Percentiles rank a stretch among this genome's conserved stretches.
Conservation (phyloP, 129 eudicot genomes). For the Escallonia herrerae region DNA sequence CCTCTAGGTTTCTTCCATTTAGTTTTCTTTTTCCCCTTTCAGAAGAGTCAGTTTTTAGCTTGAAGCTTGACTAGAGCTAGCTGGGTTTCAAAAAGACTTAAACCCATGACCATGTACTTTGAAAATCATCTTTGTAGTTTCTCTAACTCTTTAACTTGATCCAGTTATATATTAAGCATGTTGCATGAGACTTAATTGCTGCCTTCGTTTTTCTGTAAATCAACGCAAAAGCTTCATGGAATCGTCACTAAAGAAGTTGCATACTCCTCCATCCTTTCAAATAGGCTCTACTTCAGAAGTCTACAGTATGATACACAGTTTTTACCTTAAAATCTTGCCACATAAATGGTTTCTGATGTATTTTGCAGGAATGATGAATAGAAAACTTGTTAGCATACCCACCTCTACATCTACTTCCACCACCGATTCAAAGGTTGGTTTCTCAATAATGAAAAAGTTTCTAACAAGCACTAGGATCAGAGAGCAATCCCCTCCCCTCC, state of each 20-base stretch:
- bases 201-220: too few species aligned
- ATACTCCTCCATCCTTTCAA: too few species aligned
- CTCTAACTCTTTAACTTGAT: not conserved
- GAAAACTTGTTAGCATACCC: constrained; percentile 36
- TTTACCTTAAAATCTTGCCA: not conserved
- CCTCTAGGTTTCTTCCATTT: not conserved
- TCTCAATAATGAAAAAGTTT: not conserved
- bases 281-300: not conserved
- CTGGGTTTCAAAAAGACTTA: not conserved
- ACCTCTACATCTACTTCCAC: constrained; percentile 17
- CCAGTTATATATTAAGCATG: not conserved
- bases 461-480: not conserved
- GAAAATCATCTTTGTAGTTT: not conserved
- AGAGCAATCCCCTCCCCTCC: not conserved
- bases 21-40: not conserved
- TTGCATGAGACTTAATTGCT: not conserved
- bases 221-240: too few species aligned
- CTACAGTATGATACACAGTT: not conserved
- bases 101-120: not conserved
- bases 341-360: not conserved
- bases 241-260: not conserved
- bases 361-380: constrained; percentile 44
- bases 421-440: constrained; percentile 35
- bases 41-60: too few species aligned
- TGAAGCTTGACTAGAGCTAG: not conserved